Evolutionary conservation across 139 green algal species (phyloP).

Genomic region (Bryopsis sp.): DNA sequence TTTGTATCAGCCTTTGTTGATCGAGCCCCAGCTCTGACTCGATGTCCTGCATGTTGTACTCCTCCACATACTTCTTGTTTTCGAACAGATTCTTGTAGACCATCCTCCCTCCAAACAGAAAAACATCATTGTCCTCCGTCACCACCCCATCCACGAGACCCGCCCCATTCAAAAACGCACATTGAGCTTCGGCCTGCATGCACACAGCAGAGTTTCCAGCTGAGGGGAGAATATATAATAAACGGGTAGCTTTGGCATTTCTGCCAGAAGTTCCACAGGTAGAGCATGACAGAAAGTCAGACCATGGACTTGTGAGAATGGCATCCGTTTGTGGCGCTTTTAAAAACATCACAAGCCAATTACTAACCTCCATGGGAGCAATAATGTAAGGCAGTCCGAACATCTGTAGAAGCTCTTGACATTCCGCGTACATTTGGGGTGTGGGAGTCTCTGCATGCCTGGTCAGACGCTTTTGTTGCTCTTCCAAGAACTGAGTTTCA

Average conservation of each 20-base stretch:
- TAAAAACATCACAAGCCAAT: too few species aligned
- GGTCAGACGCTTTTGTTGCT: too few species aligned
- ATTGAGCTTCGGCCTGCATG: conserved; percentile 96
- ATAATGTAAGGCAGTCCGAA: conserved; percentile 98
- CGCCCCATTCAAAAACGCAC: conserved; percentile 69
- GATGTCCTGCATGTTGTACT: conserved; percentile 75
- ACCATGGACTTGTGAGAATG: too few species aligned
- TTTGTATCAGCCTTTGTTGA: conserved; percentile 44
- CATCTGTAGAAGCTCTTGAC: conserved; percentile 86
- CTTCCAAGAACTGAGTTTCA: too few species aligned
- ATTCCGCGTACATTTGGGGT: conserved; percentile 71
- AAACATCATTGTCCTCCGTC: conserved; percentile 96
- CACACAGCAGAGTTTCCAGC: conserved; percentile 26
- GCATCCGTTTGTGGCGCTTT: too few species aligned
- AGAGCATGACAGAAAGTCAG: not conserved
- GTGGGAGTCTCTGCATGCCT: conserved; percentile 49
- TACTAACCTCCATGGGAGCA: conserved; percentile 65
- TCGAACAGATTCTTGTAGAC: conserved; percentile 83
- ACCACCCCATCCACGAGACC: conserved; percentile 92
- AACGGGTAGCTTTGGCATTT: not conserved
- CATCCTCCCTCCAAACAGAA: conserved; percentile 86
- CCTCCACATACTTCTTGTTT: conserved; percentile 83
- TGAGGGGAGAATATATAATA: not conserved
- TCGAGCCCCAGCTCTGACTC: conserved; percentile 74
- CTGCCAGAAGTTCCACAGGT: not conserved